Conservation (phyloP, 768 basidiomycete species). For the Amyloporia xantha region DNA sequence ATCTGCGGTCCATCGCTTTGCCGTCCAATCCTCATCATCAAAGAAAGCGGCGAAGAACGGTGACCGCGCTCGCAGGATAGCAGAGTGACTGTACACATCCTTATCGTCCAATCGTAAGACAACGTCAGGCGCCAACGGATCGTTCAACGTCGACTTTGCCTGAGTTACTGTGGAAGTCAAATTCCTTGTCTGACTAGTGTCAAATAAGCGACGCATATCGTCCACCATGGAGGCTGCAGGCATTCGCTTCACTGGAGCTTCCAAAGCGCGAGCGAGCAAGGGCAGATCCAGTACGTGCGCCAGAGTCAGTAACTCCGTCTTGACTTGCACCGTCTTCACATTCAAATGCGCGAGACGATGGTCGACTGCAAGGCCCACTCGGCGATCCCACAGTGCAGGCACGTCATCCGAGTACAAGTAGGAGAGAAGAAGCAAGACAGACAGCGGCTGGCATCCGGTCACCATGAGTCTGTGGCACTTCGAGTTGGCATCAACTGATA, state of each 20-base stretch:
- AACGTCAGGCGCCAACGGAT: constrained; percentile 54
- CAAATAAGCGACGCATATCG: constrained; percentile 49
- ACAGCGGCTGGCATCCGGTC: constrained; percentile 52
- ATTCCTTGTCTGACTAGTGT: constrained; percentile 31
- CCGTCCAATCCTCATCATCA: constrained; percentile 76
- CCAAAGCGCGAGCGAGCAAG: constrained; percentile 46
- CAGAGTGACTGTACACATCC: constrained; percentile 61
- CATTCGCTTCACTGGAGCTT: constrained; percentile 51
- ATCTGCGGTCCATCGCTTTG: constrained; percentile 41
- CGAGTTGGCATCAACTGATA: constrained; percentile 8
- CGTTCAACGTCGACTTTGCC: background rate
- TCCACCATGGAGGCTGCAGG: constrained; percentile 40
- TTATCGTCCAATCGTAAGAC: constrained; percentile 63
- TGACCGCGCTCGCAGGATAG: constrained; percentile 75
- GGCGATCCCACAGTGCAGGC: constrained; percentile 77
- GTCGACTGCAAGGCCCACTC: constrained; percentile 43
- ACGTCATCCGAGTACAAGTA: constrained; percentile 89
- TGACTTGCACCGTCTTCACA: constrained; percentile 42
- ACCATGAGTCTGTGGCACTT: constrained; percentile 32
- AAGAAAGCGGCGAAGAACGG: constrained; percentile 83
- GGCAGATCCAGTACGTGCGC: constrained; percentile 55
- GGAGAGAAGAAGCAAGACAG: constrained; percentile 67
- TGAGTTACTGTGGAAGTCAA: background rate
- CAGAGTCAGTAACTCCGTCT: constrained; percentile 54
- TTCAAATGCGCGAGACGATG: constrained; percentile 33